These are phyloP conservation scores for Digitaria exilis DNA, from an alignment of 202 grass and related monocot genomes.

Conservation along the genomic window DNA sequence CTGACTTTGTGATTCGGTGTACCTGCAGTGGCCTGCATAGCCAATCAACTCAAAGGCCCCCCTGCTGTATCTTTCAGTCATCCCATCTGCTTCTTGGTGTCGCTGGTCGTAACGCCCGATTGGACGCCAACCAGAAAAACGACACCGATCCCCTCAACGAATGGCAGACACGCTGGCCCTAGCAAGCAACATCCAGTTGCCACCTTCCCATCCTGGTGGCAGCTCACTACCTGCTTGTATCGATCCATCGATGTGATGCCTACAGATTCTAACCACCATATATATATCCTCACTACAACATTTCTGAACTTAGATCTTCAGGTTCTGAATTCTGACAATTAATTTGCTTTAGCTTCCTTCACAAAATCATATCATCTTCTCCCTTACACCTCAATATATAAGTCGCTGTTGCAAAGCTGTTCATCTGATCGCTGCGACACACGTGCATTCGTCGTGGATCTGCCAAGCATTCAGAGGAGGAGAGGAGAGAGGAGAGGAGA, in stretches of 20 bases:
- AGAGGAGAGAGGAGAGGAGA: background rate
- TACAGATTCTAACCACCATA: background rate
- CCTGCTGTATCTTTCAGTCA: conserved; percentile 4
- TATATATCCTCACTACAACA: background rate
- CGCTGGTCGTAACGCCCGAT: background rate
- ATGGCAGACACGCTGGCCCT: conserved; percentile 40
- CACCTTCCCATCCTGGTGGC: too few species aligned
- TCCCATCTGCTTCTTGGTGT: background rate
- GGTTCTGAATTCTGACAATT: background rate
- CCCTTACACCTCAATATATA: background rate
- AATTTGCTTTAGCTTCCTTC: too few species aligned
- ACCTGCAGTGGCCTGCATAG: background rate
- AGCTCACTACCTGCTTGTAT: background rate
- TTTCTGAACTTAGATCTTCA: background rate
- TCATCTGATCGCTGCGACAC: background rate
- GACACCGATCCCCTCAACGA: background rate
- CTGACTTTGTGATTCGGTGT: background rate
- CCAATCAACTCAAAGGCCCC: background rate
- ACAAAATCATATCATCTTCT: background rate
- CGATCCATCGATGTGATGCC: background rate
- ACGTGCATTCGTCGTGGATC: background rate
- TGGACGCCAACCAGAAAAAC: conserved; percentile 47
- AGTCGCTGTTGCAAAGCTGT: background rate
- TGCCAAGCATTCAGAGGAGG: background rate
- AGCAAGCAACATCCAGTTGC: background rate